Base-by-base conservation (phyloP, 1,139 yeast species). In the Wickerhamiella pararugosa region DNA sequence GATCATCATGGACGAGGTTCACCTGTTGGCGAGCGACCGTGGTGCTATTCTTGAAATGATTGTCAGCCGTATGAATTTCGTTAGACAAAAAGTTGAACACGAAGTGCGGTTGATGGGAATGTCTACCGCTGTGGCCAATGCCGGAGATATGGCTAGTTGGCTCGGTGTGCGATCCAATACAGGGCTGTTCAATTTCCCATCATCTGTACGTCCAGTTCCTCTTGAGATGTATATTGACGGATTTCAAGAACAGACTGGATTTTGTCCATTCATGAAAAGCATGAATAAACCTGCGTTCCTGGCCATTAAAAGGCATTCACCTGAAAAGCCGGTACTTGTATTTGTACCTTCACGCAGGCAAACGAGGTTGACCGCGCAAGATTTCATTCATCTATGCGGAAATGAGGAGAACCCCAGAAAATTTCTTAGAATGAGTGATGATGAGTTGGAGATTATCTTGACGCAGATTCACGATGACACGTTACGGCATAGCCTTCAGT, bases 81-180 rank as follows among this genome's bases (percentile, higher is more conserved):
- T 87, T 47, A 75, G 92, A 0, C 71, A 83, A 0, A 79, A 74
- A 51, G 84, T 93, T 0, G 72, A 75, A 45, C 71, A 71, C 43
- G 87, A 87, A 1, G 77, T 87, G 21, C 64, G 99, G 47, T 63
- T 92, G 36, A 62, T 92, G 39, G 99, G 99, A 28, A 75, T 92
- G 80, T 86, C 97, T 1, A 90, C 98, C 3, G 97, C 98, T 3
- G 97, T 92, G 25, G 84, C 97, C 0, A 92, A 92, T 63, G 97
- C 98, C 0, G 77, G 82, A 57, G 99, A 92, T 61, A 79, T 92
- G 93, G 98, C 96, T 0, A 83, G 93, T 9, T 92, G 99, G 99
- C 66, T 92, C 25, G 92, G 94, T 11, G 94, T 87, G 5, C 74
- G 76, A 49, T 80, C 79, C 47, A 52, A 53, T 26, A 51, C 56